phyloP scores from a whole-genome alignment of 495 filamentous ascomycete genomes.

The Podospora fimiseda region DNA sequence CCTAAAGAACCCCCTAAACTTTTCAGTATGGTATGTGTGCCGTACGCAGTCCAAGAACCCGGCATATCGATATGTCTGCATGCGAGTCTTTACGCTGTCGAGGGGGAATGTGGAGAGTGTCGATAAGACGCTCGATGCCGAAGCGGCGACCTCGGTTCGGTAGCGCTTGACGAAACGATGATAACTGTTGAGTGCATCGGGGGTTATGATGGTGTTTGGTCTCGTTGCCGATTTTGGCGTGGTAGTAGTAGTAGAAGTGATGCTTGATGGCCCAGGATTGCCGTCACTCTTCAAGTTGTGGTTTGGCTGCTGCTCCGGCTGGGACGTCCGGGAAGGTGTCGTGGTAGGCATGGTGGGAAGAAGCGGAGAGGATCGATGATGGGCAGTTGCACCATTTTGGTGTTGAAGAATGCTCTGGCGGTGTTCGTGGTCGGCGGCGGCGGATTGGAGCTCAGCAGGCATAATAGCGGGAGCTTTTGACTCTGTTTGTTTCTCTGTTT shows the following conservation, averaged over 20 bases:
- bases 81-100: conserved; percentile 79
- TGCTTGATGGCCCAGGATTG: conserved; percentile 3
- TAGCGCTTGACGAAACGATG: conserved; percentile 65
- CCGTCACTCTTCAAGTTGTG: conserved; percentile 10
- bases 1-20: conserved; percentile 69
- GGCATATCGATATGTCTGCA: conserved; percentile 75
- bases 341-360: conserved; percentile 39
- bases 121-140: conserved; percentile 64
- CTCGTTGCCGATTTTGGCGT: conserved; percentile 6
- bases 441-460: conserved; percentile 40
- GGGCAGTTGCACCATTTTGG: conserved; percentile 28
- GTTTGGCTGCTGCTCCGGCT: conserved; percentile 13
- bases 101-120: conserved; percentile 71
- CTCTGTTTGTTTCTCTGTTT: conserved; percentile 19
- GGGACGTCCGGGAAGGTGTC: not conserved
- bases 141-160: conserved; percentile 73
- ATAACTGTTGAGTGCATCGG: conserved; percentile 26
- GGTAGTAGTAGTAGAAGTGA: not conserved
- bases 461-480: conserved; percentile 27
- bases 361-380: conserved; percentile 23
- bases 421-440: conserved; percentile 15
- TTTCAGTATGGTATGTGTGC: conserved; percentile 67
- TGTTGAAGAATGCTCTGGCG: conserved; percentile 33
- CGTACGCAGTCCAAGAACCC: conserved; percentile 62
- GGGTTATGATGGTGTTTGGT: conserved; percentile 12